A percentile compares a stretch with the other conserved stretches of the same genome.
These are phyloP conservation scores for Tuber indicum DNA, from an alignment of 495 filamentous ascomycete genomes.

Conservation along the genomic window DNA sequence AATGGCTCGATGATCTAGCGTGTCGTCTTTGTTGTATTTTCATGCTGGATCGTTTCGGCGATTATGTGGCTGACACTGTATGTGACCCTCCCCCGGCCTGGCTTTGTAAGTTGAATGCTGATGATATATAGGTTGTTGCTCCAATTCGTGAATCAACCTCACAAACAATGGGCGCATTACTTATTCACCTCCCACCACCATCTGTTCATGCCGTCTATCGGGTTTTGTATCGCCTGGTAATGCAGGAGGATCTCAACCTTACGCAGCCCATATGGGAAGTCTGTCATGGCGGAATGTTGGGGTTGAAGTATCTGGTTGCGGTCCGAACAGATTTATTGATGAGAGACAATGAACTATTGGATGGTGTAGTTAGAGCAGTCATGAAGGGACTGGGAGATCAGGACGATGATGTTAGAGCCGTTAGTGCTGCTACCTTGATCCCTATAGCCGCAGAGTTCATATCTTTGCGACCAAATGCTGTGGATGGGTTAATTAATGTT, in stretches of 20 bases:
- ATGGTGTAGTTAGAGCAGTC: constrained; percentile 83
- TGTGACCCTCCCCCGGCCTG: constrained; percentile 9
- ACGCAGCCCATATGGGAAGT: constrained; percentile 78
- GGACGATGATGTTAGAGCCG: constrained; percentile 93
- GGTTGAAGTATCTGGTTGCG: constrained; percentile 85
- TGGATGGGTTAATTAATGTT: constrained; percentile 78
- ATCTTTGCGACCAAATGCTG: constrained; percentile 63
- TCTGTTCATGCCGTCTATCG: constrained; percentile 75
- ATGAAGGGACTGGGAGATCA: constrained; percentile 87
- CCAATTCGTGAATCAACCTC: constrained; percentile 94
- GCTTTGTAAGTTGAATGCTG: constrained; percentile 7
- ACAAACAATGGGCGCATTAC: constrained; percentile 83
- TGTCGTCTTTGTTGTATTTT: constrained; percentile 89
- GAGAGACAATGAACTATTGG: constrained; percentile 73
- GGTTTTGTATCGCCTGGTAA: constrained; percentile 78
- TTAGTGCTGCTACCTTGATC: constrained; percentile 92
- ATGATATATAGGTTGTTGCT: constrained; percentile 58
- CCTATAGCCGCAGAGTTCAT: constrained; percentile 94
- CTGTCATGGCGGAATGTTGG: constrained; percentile 97
- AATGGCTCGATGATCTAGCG: constrained; percentile 86
- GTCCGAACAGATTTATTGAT: constrained; percentile 86
- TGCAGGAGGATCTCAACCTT: constrained; percentile 73
- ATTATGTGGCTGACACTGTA: constrained; percentile 91
- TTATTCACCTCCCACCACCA: constrained; percentile 66
- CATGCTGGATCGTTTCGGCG: constrained; percentile 94